Evolutionary conservation across 108 stramenopile genomes (phyloP), one percentile per base, ranked within the genome.

Genomic region (Cyclostephanos invisitatus): DNA sequence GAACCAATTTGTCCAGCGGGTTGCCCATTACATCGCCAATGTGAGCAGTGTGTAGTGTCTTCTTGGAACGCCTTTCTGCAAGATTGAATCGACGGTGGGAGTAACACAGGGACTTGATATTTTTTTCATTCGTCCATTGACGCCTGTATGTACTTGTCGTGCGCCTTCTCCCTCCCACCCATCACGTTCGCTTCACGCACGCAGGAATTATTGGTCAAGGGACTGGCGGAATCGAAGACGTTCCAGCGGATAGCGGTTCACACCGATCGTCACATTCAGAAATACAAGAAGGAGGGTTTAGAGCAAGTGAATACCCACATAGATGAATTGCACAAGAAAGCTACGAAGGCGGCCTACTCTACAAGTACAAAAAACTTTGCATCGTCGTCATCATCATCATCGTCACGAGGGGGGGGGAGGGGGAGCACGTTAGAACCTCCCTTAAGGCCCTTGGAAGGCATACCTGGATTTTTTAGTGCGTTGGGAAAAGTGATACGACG

Each of bases 161-260:
- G 12, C 44, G 44, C 15, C 44, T 14, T 46, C 40, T 8, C 40
- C 40, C 40, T 7, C 44, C 44, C 14, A 14, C 12, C 14, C 44
- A 14, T 15, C 44, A 18, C 47, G 18, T 22, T 49, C 14, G 21
- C 22, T 15, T 28, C 37, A 47, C 36, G 4, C 21, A 14, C 20
- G 53, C 47, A 84, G 83, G 92, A 94, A 82, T 65, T 94, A 38
- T 70, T 94, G 57, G 76, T 94, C 70, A 94, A 94, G 70, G 93
- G 93, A 32, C 70, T 94, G 46, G 89, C 93, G 24, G 85, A 94
- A 54, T 91, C 90, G 1, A 87, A 85, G 67, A 87, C 89, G 32
- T 94, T 94, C 72, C 93, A 94, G 64, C 65, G 72, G 22, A 90
- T 94, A 62, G 93, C 87, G 5, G 83, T 94, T 2, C 84, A 89